Evolutionary conservation across 164 flowering plant genomes (phyloP).

Genomic region (Macadamia tetraphylla): DNA sequence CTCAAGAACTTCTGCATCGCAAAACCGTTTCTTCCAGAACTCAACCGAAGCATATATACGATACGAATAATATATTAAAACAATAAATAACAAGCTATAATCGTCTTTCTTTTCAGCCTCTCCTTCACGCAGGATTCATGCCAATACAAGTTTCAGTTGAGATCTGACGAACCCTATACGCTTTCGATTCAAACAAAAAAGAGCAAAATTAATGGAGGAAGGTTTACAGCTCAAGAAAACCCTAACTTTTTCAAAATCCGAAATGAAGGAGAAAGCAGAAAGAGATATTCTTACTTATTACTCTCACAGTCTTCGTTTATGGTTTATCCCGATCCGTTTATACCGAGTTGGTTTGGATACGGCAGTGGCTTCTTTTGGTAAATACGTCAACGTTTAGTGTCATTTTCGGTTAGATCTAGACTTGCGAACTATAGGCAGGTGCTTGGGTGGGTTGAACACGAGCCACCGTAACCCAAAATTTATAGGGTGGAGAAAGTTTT

Average conservation of each 20-base stretch:
- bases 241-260: constrained; percentile 12
- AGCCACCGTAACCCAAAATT: no score
- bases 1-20: constrained; percentile 16
- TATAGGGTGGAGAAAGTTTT: no score
- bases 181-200: background rate
- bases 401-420: background rate
- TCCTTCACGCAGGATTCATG: constrained; percentile 7
- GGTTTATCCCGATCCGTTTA: constrained; percentile 3
- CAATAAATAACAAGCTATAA: background rate
- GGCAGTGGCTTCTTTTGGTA: constrained; percentile 10
- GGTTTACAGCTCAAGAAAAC: background rate
- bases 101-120: background rate
- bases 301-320: constrained; percentile 1
- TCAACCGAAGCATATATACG: background rate
- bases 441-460: no score
- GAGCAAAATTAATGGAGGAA: background rate
- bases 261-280: background rate
- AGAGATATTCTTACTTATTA: no score
- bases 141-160: background rate
- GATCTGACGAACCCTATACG: background rate
- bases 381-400: background rate
- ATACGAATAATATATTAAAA: background rate
- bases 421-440: no score
- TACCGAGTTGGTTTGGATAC: constrained; percentile 1
- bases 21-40: background rate